Base-by-base conservation (phyloP, 2,329 filamentous ascomycete species). In the Ascochyta fabae region DNA sequence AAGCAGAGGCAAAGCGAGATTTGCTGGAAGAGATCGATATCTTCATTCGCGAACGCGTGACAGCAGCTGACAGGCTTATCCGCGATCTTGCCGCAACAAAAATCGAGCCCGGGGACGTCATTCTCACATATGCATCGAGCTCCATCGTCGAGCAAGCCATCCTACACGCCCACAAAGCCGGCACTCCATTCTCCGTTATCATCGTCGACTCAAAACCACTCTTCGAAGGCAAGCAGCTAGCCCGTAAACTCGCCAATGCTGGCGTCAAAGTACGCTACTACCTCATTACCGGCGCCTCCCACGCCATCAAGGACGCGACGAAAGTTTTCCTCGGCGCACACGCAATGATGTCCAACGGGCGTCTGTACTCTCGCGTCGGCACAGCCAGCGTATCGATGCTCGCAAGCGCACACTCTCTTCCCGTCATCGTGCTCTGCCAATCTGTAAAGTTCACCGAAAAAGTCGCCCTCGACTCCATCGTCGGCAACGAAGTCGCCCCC, bases 401-500 rank as follows among this genome's bases (percentile, higher is more conserved):
- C 38, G 94, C 93, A 6, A 86, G 88, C 47, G 86, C 90, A 53
- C 82, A 87, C 19, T 88, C 89, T 54, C 85, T 93, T 34, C 90
- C 91, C 1, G 91, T 98, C 55, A 88, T 96, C 31, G 91, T 96
- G 3, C 89, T 96, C 56, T 96, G 92, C 75, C 94, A 98, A 79
- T 95, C 90, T 4, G 88, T 98, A 79, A 99, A 98, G 78, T 97
- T 98, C 74, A 90, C 95, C 68, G 88, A 92, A 66, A 88, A 92
- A 54, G 91, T 97, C 10, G 90, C 92, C 6, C 86, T 96, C 13
- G 95, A 98, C 77, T 94, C 92, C 23, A 91, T 98, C 63, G 94
- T 95, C 38, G 88, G 92, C 69, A 99, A 99, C 75, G 95, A 99
- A 79, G 88, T 97, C 59, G 92, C 86, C 77, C 83, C 93, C 74